A percentile compares a stretch with the other conserved stretches of the same genome.
phyloP scores from a whole-genome alignment of 495 filamentous ascomycete genomes.

The Xylaria flabelliformis region DNA sequence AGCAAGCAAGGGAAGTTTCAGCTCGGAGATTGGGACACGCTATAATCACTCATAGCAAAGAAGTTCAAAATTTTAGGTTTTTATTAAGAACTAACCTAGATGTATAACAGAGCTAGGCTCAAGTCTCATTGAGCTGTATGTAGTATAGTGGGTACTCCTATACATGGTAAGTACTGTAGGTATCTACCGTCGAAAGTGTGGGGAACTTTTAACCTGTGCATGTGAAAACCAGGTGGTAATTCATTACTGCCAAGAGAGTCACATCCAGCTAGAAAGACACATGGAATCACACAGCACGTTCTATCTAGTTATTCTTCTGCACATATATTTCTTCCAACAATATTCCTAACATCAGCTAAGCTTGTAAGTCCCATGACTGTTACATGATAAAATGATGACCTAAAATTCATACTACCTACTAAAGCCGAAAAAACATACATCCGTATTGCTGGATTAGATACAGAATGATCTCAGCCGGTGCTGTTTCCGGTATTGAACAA shows the following conservation, averaged over 20 bases:
- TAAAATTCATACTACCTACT: too few relatives aligned
- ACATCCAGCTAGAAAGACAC: neutral
- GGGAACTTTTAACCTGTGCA: neutral
- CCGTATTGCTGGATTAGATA: neutral
- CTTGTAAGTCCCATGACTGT: too few relatives aligned
- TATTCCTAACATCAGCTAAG: too few relatives aligned
- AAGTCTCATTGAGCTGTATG: slow-evolving; percentile 1
- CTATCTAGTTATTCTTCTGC: too few relatives aligned
- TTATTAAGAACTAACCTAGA: slow-evolving; percentile 2
- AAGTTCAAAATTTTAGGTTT: neutral
- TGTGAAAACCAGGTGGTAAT: neutral
- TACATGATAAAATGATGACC: neutral
- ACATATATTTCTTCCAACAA: too few relatives aligned
- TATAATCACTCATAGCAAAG: neutral
- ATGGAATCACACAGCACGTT: neutral
- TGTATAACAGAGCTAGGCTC: neutral
- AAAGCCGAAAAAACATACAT: neutral
- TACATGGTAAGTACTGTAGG: too few relatives aligned
- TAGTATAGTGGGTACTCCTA: neutral
- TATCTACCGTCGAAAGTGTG: neutral
- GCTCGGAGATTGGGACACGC: neutral
- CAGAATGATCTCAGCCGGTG: neutral
- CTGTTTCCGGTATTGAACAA: neutral
- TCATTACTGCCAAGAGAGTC: neutral
- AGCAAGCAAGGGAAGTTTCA: neutral